These are phyloP conservation scores for Trichoderma sp. DNA, from an alignment of 2,329 filamentous ascomycete species.

Conservation along the genomic window DNA sequence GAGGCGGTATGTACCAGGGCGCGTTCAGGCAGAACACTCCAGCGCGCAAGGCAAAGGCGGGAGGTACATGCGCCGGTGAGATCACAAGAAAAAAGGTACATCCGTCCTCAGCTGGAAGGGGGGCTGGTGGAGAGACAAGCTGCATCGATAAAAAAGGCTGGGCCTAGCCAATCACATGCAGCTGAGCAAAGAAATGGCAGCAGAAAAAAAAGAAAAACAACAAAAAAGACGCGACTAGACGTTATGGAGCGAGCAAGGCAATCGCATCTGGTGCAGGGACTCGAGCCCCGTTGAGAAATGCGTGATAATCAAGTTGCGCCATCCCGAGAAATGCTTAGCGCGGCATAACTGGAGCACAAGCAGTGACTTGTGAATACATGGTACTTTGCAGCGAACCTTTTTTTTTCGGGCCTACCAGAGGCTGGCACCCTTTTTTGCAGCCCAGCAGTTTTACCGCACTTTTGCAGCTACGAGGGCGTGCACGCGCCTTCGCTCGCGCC, in stretches of 20 bases:
- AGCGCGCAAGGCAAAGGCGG: not conserved
- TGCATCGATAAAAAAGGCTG: not conserved
- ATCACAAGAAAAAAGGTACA: not conserved
- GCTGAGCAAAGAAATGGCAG: not conserved
- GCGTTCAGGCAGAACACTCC: not conserved
- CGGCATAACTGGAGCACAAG: not conserved
- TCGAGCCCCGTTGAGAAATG: not conserved
- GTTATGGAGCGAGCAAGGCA: not conserved
- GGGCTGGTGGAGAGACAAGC: not conserved
- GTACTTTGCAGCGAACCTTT: not conserved
- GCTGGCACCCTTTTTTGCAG: not conserved
- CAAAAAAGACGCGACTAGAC: conserved; percentile 14
- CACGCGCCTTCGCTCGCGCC: conserved; percentile 26
- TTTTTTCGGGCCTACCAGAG: not conserved
- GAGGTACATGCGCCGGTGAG: not conserved
- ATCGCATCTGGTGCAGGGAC: conserved; percentile 3
- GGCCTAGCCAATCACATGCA: not conserved
- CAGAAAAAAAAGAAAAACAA: not conserved
- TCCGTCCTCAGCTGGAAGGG: conserved; percentile 4
- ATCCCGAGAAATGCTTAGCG: conserved; percentile 8
- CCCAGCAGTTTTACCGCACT: not conserved
- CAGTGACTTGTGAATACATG: not conserved
- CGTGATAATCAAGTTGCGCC: not conserved
- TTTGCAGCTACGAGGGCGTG: conserved; percentile 3
- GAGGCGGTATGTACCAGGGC: not conserved